Percentiles rank a stretch among this genome's conserved stretches.
These are phyloP conservation scores for Penicillium atrosanguineum DNA, from an alignment of 495 filamentous ascomycete species.

Conservation along the genomic window DNA sequence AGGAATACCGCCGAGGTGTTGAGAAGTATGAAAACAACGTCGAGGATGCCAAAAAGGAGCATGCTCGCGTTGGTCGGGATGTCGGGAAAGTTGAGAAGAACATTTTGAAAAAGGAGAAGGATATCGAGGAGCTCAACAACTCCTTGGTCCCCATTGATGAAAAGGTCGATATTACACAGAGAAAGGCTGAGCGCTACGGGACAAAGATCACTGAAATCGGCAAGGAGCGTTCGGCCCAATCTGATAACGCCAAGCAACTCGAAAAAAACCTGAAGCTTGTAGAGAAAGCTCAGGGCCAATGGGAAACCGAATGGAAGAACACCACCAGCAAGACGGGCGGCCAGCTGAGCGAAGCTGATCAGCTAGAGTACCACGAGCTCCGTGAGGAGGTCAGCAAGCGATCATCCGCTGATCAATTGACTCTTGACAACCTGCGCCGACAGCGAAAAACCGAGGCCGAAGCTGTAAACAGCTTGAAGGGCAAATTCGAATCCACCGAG, in stretches of 20 bases:
- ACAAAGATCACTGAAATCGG: constrained; percentile 65
- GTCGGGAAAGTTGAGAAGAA: constrained; percentile 76
- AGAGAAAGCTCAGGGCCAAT: constrained; percentile 85
- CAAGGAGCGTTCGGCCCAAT: constrained; percentile 72
- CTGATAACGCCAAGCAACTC: constrained; percentile 61
- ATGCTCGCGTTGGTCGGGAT: constrained; percentile 73
- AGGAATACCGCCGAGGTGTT: constrained; percentile 84
- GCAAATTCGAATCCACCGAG: constrained; percentile 77
- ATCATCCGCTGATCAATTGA: constrained; percentile 75
- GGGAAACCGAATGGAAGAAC: constrained; percentile 83
- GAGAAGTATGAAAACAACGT: constrained; percentile 80
- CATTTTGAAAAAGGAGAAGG: constrained; percentile 83
- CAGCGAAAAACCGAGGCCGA: constrained; percentile 87
- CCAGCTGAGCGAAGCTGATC: constrained; percentile 79
- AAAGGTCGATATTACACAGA: constrained; percentile 80
- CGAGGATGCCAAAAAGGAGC: constrained; percentile 83
- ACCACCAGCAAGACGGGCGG: constrained; percentile 79
- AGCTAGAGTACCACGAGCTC: constrained; percentile 85
- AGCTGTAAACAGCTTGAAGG: constrained; percentile 78
- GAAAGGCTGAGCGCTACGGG: constrained; percentile 63
- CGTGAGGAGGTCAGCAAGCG: constrained; percentile 83
- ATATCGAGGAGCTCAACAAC: constrained; percentile 82
- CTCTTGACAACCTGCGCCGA: constrained; percentile 77
- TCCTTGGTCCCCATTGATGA: constrained; percentile 85
- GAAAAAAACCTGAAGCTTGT: constrained; percentile 79